Base-by-base conservation (phyloP, 345 rosid genomes). In the Eucalyptus marginata region DNA sequence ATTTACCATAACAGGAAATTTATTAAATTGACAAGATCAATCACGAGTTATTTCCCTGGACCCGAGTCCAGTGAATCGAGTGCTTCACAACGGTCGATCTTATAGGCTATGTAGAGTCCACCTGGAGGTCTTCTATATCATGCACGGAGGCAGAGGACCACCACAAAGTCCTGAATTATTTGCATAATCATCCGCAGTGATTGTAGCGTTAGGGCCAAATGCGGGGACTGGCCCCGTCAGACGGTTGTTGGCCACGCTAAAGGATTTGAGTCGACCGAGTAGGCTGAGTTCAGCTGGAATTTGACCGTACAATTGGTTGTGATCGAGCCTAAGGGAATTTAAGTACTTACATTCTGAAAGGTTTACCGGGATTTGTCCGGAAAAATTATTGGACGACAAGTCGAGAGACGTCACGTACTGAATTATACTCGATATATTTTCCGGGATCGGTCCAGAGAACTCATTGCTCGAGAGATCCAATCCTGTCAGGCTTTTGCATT, bases 161-260 rank as follows among this genome's bases (percentile, higher is more conserved):
- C 99, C 99, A 88, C 97, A 97, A 76, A 97, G 93, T 62, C 86
- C 94, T 29, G 3, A 88, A 90, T 97, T 97, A 91, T 93, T 94
- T 25, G 90, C 93, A 92, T 91, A 93, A 62, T 7, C 76, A 1
- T 51, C 92, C 7, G n/a, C 59, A 8, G 64, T 1, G 87, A 90
- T 2, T 12, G 54, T 3, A 8, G 9, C 0, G 46, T 40, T 49
- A 44, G 1, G 4, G 20, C 64, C 36, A 88, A 93, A 93, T 3
- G 0, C 1, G 7, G 99, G 99, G 88, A 97, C 89, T 36, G 90
- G 97, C 79, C 99, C 99, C 0, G 88, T 12, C 81, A 97, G 93
- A 85, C 86, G 92, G 92, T 97, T 97, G 88, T 94, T 86, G 27
- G 98, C 89, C 25, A 95, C 98, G 27, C 86, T 91, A 86, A 97